Conservation (phyloP, 805 yeast genomes). For the Zygosaccharomyces gambellarensis region DNA sequence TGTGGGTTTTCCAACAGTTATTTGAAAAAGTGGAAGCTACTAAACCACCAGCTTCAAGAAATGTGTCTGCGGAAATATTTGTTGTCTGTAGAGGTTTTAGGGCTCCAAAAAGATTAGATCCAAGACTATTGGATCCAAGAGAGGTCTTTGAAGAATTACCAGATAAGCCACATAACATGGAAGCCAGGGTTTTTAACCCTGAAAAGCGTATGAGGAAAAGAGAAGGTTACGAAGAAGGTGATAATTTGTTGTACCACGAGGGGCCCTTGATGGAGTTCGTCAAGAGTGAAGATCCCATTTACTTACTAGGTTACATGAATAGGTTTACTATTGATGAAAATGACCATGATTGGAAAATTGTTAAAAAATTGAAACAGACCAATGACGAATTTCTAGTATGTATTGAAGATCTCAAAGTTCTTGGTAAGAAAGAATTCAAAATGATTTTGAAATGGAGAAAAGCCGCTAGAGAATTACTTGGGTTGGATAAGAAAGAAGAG, state of each 20-base stretch:
- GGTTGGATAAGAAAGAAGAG: constrained; percentile 53
- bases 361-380: constrained; percentile 70
- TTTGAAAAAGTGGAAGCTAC: constrained; percentile 98
- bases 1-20: constrained; percentile 96
- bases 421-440: constrained; percentile 92
- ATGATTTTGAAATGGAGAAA: constrained; percentile 81
- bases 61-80: constrained; percentile 97
- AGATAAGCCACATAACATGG: constrained; percentile 69
- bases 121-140: constrained; percentile 83
- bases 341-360: constrained; percentile 66
- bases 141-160: constrained; percentile 91
- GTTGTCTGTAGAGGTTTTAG: constrained; percentile 95
- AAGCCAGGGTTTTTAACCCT: constrained; percentile 91
- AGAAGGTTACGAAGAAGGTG: constrained; percentile 97
- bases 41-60: constrained; percentile 98
- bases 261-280: constrained; percentile 77
- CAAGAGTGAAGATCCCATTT: constrained; percentile 75
- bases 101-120: constrained; percentile 94
- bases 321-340: constrained; percentile 54
- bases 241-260: constrained; percentile 64
- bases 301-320: constrained; percentile 67
- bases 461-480: constrained; percentile 73
- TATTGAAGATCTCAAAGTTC: constrained; percentile 84
- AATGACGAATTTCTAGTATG: constrained; percentile 77
- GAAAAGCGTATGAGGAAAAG: constrained; percentile 85